Evolutionary conservation across 805 yeast species (phyloP).

Genomic region (Zygosaccharomyces rouxii): DNA sequence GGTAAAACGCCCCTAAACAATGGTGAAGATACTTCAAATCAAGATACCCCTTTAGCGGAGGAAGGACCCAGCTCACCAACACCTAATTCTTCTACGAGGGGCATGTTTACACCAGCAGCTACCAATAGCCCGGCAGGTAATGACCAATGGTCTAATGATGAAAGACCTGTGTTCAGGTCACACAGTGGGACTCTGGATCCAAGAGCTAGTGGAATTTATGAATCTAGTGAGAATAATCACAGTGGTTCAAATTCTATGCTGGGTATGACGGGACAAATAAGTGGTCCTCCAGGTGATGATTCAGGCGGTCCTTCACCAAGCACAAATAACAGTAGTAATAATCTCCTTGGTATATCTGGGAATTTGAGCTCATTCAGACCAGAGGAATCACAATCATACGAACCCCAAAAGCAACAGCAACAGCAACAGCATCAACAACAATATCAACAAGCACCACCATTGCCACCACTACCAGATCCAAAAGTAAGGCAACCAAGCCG

Average conservation of each 20-base stretch:
- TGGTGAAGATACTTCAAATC: constrained; percentile 2
- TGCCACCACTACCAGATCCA: constrained; percentile 16
- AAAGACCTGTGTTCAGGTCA: background rate
- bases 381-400: background rate
- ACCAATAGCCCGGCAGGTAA: background rate
- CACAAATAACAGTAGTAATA: background rate
- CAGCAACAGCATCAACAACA: background rate
- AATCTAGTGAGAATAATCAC: background rate
- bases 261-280: constrained; percentile 14
- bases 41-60: constrained; percentile 9
- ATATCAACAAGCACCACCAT: constrained; percentile 6
- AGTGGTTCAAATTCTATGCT: constrained; percentile 8
- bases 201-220: background rate
- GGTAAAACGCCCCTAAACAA: constrained; percentile 22
- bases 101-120: constrained; percentile 7
- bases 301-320: background rate
- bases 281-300: constrained; percentile 2
- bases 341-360: constrained; percentile 4
- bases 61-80: constrained; percentile 11
- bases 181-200: constrained; percentile 5
- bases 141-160: background rate
- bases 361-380: constrained; percentile 2
- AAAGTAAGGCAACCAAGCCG: background rate
- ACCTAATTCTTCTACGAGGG: constrained; percentile 5
- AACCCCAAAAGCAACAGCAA: background rate